phyloP scores from a whole-genome alignment of 1,284 basidiomycete genomes.

The Apiotrichum akiyoshidainum region DNA sequence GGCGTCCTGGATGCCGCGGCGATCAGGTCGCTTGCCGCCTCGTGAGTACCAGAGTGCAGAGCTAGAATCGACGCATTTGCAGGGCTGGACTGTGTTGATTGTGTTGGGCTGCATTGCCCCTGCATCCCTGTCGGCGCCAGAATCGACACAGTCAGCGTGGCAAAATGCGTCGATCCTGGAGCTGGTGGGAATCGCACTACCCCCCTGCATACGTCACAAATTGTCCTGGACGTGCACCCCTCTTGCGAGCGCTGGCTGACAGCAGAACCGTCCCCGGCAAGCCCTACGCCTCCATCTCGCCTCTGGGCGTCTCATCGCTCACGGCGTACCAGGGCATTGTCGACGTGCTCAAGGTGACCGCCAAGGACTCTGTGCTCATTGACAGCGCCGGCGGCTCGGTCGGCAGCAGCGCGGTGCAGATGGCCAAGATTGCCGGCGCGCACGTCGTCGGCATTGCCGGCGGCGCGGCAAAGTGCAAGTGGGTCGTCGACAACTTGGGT shows the following conservation, averaged over 20 bases:
- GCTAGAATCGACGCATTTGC: too few species aligned
- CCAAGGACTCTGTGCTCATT: slow-evolving; percentile 38
- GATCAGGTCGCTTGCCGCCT: too few species aligned
- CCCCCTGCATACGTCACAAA: too few species aligned
- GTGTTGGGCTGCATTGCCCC: too few species aligned
- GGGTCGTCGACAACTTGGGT: slow-evolving; percentile 40
- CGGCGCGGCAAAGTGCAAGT: slow-evolving; percentile 48
- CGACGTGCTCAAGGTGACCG: slow-evolving; percentile 33
- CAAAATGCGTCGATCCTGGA: too few species aligned
- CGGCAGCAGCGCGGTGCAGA: slow-evolving; percentile 27
- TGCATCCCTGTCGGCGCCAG: too few species aligned
- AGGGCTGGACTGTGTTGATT: too few species aligned
- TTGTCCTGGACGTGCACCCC: too few species aligned
- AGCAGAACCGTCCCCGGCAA: slow-evolving; percentile 1
- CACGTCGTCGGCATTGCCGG: slow-evolving; percentile 53
- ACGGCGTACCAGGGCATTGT: slow-evolving; percentile 34
- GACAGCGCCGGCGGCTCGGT: slow-evolving; percentile 33
- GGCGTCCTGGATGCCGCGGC: slow-evolving; percentile 17
- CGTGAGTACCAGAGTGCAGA: too few species aligned
- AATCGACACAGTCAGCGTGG: not conserved
- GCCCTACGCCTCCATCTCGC: slow-evolving; percentile 14
- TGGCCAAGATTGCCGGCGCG: slow-evolving; percentile 36
- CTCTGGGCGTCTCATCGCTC: slow-evolving; percentile 16
- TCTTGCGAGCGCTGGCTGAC: not conserved
- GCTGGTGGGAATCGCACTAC: too few species aligned